These are phyloP conservation scores for Annulohypoxylon moriforme DNA, from an alignment of 495 filamentous ascomycete species.

Conservation along the genomic window DNA sequence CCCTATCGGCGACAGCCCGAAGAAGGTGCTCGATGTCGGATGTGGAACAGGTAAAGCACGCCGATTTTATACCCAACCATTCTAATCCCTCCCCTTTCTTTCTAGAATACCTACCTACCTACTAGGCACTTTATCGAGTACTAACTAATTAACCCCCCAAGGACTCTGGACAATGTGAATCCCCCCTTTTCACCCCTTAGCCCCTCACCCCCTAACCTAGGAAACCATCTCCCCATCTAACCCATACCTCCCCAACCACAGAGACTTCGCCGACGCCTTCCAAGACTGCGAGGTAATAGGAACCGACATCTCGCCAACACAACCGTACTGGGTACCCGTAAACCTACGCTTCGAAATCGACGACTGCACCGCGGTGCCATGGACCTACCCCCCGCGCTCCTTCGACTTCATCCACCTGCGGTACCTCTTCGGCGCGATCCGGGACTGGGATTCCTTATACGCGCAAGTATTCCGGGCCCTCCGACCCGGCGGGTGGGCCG, in stretches of 20 bases:
- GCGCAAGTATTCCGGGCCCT: slow-evolving; percentile 30
- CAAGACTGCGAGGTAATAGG: slow-evolving; percentile 67
- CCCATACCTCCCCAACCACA: slow-evolving; percentile 24
- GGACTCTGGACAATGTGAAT: slow-evolving; percentile 58
- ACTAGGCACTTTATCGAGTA: not conserved
- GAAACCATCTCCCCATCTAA: not conserved
- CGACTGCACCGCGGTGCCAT: slow-evolving; percentile 55
- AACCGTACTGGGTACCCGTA: slow-evolving; percentile 62
- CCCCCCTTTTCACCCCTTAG: not conserved
- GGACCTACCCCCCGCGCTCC: slow-evolving; percentile 54
- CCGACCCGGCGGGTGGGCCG: slow-evolving; percentile 47
- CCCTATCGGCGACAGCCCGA: slow-evolving; percentile 66
- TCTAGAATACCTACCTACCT: not conserved
- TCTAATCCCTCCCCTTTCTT: not conserved
- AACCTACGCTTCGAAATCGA: slow-evolving; percentile 66
- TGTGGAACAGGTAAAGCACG: slow-evolving; percentile 63
- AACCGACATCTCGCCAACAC: slow-evolving; percentile 73
- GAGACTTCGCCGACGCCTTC: slow-evolving; percentile 59
- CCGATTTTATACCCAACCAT: not conserved
- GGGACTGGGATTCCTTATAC: slow-evolving; percentile 59
- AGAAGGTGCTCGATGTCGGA: slow-evolving; percentile 73
- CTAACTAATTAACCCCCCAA: not conserved
- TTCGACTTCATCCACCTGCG: slow-evolving; percentile 70
- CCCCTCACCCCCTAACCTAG: not conserved
- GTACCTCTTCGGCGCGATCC: slow-evolving; percentile 62